Percentiles rank a stretch among this genome's conserved stretches.
Evolutionary conservation across 495 filamentous ascomycete genomes (phyloP).

Genomic region (Hypoxylon intermedium): DNA sequence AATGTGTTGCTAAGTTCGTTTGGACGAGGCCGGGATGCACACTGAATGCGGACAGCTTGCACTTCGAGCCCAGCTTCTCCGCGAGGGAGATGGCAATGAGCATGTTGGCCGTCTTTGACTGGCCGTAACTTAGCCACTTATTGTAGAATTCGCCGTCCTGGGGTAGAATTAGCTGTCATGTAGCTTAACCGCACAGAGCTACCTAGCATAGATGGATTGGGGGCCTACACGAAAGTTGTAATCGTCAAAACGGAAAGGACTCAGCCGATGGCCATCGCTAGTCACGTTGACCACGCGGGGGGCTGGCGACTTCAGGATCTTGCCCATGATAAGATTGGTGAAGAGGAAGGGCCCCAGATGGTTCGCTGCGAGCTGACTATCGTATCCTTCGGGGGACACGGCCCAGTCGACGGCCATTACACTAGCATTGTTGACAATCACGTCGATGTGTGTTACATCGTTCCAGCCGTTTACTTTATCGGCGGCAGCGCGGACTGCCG

Average conservation of each 20-base stretch:
- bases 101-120: constrained; percentile 60
- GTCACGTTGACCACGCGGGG: constrained; percentile 36
- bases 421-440: constrained; percentile 2
- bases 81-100: constrained; percentile 51
- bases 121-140: constrained; percentile 51
- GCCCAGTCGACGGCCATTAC: constrained; percentile 34
- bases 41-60: background rate
- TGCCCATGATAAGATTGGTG: constrained; percentile 44
- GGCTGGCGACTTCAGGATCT: constrained; percentile 38
- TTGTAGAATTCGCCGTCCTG: constrained; percentile 31
- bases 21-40: constrained; percentile 18
- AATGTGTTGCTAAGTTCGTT: constrained; percentile 38
- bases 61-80: background rate
- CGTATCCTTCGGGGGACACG: constrained; percentile 42
- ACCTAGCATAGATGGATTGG: too few species aligned
- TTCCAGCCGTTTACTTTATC: background rate
- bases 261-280: constrained; percentile 43
- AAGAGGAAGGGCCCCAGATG: constrained; percentile 54
- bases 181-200: too few species aligned
- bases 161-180: background rate
- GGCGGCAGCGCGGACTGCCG: background rate
- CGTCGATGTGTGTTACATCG: background rate
- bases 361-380: constrained; percentile 62
- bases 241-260: constrained; percentile 48
- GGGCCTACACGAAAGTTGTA: constrained; percentile 48